Conservation (phyloP, 768 basidiomycete genomes). For the Trametes cinnabarina region DNA sequence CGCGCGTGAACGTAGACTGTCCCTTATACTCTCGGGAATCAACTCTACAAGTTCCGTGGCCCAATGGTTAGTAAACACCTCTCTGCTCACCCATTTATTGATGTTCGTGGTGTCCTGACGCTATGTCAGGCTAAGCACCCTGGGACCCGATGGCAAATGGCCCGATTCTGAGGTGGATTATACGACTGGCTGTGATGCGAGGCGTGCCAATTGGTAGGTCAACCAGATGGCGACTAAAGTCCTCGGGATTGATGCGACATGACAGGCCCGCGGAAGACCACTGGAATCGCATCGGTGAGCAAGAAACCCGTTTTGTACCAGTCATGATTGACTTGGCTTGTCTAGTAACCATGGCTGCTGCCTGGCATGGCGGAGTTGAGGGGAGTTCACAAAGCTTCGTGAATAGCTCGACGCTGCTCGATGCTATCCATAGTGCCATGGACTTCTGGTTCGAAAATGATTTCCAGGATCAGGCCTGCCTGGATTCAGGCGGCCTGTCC, state of each 20-base stretch:
- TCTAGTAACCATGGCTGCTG: constrained; percentile 55
- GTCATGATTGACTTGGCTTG: background rate
- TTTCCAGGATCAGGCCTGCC: constrained; percentile 50
- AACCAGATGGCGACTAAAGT: too few relatives aligned
- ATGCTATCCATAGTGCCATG: constrained; percentile 50
- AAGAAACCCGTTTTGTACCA: background rate
- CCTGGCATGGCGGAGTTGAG: constrained; percentile 50
- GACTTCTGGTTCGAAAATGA: constrained; percentile 63
- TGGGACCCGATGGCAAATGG: constrained; percentile 48
- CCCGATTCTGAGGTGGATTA: constrained; percentile 57
- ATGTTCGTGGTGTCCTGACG: background rate
- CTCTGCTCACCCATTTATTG: background rate
- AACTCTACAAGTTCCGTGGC: background rate
- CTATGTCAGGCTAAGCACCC: constrained; percentile 44
- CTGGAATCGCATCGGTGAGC: constrained; percentile 47
- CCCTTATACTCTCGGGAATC: constrained; percentile 38
- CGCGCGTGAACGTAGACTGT: constrained; percentile 39
- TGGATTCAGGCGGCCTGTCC: constrained; percentile 51
- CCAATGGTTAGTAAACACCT: background rate
- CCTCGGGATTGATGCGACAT: too few relatives aligned
- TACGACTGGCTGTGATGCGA: constrained; percentile 58
- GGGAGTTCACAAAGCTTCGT: constrained; percentile 41
- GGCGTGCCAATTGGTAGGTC: constrained; percentile 60
- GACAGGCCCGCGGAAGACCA: constrained; percentile 27
- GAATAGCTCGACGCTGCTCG: constrained; percentile 39